Evolutionary conservation across 1,139 yeast species (phyloP).

Genomic region (Magnusiomyces magnusii): DNA sequence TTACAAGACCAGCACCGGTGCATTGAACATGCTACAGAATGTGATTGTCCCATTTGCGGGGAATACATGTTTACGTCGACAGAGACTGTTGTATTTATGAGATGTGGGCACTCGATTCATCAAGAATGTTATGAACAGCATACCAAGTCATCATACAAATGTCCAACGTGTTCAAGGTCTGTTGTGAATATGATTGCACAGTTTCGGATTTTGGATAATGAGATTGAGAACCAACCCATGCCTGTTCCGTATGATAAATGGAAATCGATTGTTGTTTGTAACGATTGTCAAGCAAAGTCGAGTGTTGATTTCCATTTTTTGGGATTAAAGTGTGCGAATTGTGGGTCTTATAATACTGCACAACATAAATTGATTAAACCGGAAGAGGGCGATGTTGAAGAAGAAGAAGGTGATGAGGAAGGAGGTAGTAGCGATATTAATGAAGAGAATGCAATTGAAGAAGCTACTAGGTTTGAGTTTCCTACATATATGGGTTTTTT

Average conservation of each 20-base stretch:
- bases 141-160: slow-evolving; percentile 72
- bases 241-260: slow-evolving; percentile 74
- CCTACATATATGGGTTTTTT: neutral
- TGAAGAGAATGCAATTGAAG: neutral
- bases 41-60: slow-evolving; percentile 89
- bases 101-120: slow-evolving; percentile 93
- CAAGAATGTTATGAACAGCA: slow-evolving; percentile 75
- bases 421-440: neutral
- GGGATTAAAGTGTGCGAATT: slow-evolving; percentile 81
- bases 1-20: slow-evolving; percentile 73
- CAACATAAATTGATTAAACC: slow-evolving; percentile 51
- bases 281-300: slow-evolving; percentile 83
- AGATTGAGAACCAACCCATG: slow-evolving; percentile 64
- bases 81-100: slow-evolving; percentile 81
- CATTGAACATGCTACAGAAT: slow-evolving; percentile 78
- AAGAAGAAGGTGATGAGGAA: neutral
- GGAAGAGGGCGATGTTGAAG: slow-evolving; percentile 36
- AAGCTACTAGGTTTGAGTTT: neutral
- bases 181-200: slow-evolving; percentile 82
- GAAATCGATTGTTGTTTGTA: slow-evolving; percentile 73
- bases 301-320: slow-evolving; percentile 71
- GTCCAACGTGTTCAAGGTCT: slow-evolving; percentile 84
- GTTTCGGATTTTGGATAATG: slow-evolving; percentile 77
- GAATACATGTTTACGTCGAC: slow-evolving; percentile 88
- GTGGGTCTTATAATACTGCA: slow-evolving; percentile 79